Conservation (phyloP, 2,329 filamentous ascomycete genomes). For the Fusarium beomiforme region DNA sequence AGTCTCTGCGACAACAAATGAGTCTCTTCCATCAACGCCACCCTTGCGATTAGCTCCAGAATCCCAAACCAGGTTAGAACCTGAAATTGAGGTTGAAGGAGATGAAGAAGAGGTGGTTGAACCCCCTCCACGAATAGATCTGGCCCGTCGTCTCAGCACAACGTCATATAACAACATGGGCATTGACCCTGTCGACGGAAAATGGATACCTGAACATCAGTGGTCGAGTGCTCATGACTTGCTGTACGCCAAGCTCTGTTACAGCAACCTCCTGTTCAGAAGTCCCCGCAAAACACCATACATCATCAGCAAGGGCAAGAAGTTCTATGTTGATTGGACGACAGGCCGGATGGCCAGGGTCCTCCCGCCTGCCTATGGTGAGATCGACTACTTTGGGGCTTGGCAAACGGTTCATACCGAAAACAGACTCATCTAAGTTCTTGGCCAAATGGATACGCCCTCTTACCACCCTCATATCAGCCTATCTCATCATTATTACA, state of each 20-base stretch:
- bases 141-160: slow-evolving; percentile 54
- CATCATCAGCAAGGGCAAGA: slow-evolving; percentile 65
- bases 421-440: slow-evolving; percentile 55
- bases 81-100: slow-evolving; percentile 34
- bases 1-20: slow-evolving; percentile 32
- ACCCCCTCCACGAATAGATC: slow-evolving; percentile 45
- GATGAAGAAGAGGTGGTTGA: slow-evolving; percentile 33
- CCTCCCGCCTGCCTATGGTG: slow-evolving; percentile 64
- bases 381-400: slow-evolving; percentile 59
- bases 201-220: slow-evolving; percentile 65
- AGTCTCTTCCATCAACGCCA: slow-evolving; percentile 26
- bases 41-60: slow-evolving; percentile 26
- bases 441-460: slow-evolving; percentile 11
- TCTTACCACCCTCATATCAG: background rate
- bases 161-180: slow-evolving; percentile 57
- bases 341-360: slow-evolving; percentile 65
- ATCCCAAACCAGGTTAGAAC: slow-evolving; percentile 36
- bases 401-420: slow-evolving; percentile 62
- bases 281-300: slow-evolving; percentile 68
- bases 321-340: slow-evolving; percentile 69
- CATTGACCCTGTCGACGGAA: slow-evolving; percentile 60
- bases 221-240: slow-evolving; percentile 67
- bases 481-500: background rate
- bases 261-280: slow-evolving; percentile 65
- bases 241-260: slow-evolving; percentile 69